Conservation (phyloP, 805 yeast genomes). For the Metschnikowia santaceciliae region DNA sequence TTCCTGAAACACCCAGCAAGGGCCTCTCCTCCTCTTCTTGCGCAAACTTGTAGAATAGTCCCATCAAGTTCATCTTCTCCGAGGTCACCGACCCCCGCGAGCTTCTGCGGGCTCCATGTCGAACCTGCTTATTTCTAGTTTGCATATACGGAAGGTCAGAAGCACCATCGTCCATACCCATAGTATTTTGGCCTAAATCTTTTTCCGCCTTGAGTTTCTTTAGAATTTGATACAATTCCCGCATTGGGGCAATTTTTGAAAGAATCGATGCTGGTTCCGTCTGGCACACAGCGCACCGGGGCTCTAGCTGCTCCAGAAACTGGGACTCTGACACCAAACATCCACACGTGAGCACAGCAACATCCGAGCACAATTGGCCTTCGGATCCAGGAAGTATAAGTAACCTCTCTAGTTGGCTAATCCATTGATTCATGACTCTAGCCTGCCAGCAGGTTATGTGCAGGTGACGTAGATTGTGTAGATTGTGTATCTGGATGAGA, state of each 20-base stretch:
- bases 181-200: too few relatives aligned
- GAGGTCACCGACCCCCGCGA: conserved; percentile 4
- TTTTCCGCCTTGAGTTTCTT: conserved; percentile 3
- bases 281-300: conserved; percentile 26
- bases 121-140: not conserved
- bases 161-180: not conserved
- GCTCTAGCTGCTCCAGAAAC: conserved; percentile 14
- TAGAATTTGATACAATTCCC: conserved; percentile 29
- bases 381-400: conserved; percentile 23
- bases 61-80: conserved; percentile 4
- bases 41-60: conserved; percentile 37
- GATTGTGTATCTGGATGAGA: not conserved
- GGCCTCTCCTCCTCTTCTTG: conserved; percentile 28
- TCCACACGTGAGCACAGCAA: conserved; percentile 38
- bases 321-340: conserved; percentile 35
- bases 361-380: conserved; percentile 23
- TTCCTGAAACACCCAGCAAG: not conserved
- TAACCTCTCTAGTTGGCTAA: conserved; percentile 21
- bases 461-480: not conserved
- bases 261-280: conserved; percentile 20
- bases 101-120: conserved; percentile 13
- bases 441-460: not conserved
- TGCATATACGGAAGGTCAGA: not conserved
- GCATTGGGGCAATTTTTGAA: conserved; percentile 29
- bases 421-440: conserved; percentile 1